Percentiles rank a stretch among this genome's conserved stretches.
Evolutionary conservation across 1,139 yeast genomes (phyloP).

Genomic region (Scheffersomyces quercinus): DNA sequence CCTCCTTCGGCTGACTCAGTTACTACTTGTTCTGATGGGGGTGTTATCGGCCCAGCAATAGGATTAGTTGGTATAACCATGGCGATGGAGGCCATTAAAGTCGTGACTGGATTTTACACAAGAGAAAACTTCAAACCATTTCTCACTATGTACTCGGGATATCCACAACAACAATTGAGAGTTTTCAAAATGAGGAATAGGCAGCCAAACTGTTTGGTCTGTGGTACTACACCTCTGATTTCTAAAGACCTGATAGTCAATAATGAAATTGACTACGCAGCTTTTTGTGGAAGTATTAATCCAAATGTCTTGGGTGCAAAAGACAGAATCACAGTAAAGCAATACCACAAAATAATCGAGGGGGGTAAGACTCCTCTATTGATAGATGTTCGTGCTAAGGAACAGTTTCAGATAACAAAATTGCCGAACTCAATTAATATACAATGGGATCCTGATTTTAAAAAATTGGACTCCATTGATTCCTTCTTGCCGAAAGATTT

Average conservation of each 20-base stretch:
- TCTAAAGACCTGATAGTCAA: constrained; percentile 44
- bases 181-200: constrained; percentile 78
- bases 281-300: constrained; percentile 69
- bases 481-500: constrained; percentile 23
- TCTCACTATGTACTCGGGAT: constrained; percentile 70
- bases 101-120: constrained; percentile 60
- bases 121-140: constrained; percentile 62
- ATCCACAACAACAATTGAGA: constrained; percentile 68
- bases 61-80: constrained; percentile 88
- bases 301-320: constrained; percentile 43
- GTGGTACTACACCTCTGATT: constrained; percentile 57
- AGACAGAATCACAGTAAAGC: constrained; percentile 51
- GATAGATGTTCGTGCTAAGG: constrained; percentile 80
- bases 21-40: constrained; percentile 89
- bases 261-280: constrained; percentile 59
- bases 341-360: constrained; percentile 27
- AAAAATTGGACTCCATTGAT: constrained; percentile 31
- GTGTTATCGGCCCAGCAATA: constrained; percentile 93
- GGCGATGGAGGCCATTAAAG: constrained; percentile 84
- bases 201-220: constrained; percentile 60
- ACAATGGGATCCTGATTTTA: constrained; percentile 54
- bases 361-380: constrained; percentile 28
- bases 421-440: constrained; percentile 63
- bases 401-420: constrained; percentile 69
- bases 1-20: constrained; percentile 89